phyloP scores from a whole-genome alignment of 768 basidiomycete genomes.

The Boletus reticulatus region DNA sequence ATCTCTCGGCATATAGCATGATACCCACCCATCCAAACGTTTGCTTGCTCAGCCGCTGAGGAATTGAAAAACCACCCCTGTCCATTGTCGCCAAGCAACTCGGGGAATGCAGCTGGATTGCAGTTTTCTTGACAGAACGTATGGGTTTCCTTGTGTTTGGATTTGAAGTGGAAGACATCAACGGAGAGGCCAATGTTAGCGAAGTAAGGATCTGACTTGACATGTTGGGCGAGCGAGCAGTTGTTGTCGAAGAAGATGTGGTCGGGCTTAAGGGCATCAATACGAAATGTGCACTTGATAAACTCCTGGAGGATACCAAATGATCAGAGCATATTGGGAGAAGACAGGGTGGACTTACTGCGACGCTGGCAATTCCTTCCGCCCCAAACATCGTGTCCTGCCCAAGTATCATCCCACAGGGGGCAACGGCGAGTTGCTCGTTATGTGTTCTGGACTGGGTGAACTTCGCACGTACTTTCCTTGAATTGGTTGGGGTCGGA shows the following conservation, averaged over 20 bases:
- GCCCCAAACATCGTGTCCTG: not conserved
- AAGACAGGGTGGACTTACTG: no score
- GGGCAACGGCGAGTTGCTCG: not conserved
- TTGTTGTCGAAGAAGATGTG: constrained; percentile 12
- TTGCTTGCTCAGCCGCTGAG: no score
- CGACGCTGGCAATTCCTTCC: not conserved
- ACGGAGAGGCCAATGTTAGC: constrained; percentile 26
- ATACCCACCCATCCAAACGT: no score
- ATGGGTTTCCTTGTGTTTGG: not conserved
- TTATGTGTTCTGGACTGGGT: not conserved
- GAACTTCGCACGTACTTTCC: not conserved
- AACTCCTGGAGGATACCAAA: constrained; percentile 10
- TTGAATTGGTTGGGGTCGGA: no score
- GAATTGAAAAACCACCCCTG: no score
- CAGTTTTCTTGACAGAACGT: no score
- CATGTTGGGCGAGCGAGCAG: constrained; percentile 2
- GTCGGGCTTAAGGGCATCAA: not conserved
- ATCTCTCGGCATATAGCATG: no score
- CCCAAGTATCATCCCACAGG: constrained; percentile 1
- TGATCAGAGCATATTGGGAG: no score
- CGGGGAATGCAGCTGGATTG: no score
- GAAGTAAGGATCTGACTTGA: constrained; percentile 5
- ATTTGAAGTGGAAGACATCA: constrained; percentile 29
- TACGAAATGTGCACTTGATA: not conserved
- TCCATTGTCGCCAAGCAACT: no score